Evolutionary conservation across 768 basidiomycete genomes (phyloP).

Genomic region (Neoboletus brunneissimus): DNA sequence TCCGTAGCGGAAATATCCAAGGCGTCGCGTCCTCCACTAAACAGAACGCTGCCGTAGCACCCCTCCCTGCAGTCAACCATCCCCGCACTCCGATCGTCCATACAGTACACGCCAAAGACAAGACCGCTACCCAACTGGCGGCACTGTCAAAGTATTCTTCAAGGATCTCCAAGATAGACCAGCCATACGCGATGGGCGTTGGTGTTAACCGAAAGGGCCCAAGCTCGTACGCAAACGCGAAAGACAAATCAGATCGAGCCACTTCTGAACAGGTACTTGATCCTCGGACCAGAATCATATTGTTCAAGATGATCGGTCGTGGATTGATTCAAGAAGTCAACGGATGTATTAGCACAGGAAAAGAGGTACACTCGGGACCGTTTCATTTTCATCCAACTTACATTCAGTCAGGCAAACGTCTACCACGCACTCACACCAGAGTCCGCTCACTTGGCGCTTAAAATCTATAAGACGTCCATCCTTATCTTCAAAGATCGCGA

Average conservation of each 20-base stretch:
- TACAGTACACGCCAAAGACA: slow-evolving; percentile 44
- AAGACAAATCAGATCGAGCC: slow-evolving; percentile 96
- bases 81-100: slow-evolving; percentile 39
- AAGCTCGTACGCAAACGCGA: slow-evolving; percentile 79
- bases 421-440: slow-evolving; percentile 77
- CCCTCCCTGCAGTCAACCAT: slow-evolving; percentile 72
- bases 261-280: slow-evolving; percentile 97
- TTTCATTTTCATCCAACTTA: not conserved
- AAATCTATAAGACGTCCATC: slow-evolving; percentile 98
- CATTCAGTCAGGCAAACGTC: slow-evolving; percentile 76
- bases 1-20: slow-evolving; percentile 68
- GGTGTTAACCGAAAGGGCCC: slow-evolving; percentile 93
- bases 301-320: slow-evolving; percentile 95
- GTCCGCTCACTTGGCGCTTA: slow-evolving; percentile 75
- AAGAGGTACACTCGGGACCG: slow-evolving; percentile 63
- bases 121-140: slow-evolving; percentile 68
- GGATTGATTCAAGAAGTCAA: slow-evolving; percentile 88
- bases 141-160: slow-evolving; percentile 76
- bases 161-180: slow-evolving; percentile 69
- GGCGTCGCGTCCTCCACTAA: slow-evolving; percentile 54
- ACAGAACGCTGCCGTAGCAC: slow-evolving; percentile 48
- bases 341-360: slow-evolving; percentile 95
- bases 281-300: slow-evolving; percentile 87
- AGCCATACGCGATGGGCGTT: slow-evolving; percentile 62
- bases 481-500: slow-evolving; percentile 97